Evolutionary conservation across 371 early-diverging fungal species (phyloP).

Genomic region (Rhizomucor pusillus): DNA sequence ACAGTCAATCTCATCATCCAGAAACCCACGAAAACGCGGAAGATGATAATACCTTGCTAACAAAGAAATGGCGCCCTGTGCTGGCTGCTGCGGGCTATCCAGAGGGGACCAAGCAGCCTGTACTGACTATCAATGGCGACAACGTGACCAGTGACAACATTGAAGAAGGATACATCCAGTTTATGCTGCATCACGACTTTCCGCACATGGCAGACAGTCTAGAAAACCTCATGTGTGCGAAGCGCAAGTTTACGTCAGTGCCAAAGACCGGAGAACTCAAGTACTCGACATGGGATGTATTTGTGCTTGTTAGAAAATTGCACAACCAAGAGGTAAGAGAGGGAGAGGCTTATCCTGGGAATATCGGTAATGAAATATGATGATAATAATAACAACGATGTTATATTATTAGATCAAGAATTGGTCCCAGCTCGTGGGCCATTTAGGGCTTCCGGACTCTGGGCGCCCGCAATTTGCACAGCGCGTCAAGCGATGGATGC

Average conservation of each 20-base stretch:
- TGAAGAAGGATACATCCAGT: constrained; percentile 48
- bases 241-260: constrained; percentile 40
- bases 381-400: no score
- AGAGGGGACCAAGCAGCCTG: no score
- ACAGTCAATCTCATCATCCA: no score
- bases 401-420: constrained; percentile 37
- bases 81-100: no score
- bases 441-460: constrained; percentile 38
- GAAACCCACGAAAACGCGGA: no score
- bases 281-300: constrained; percentile 49
- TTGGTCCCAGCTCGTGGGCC: constrained; percentile 51
- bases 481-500: constrained; percentile 52
- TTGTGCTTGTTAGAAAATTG: constrained; percentile 40
- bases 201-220: constrained; percentile 33
- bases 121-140: constrained; percentile 33
- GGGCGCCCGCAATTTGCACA: constrained; percentile 52
- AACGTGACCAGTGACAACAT: constrained; percentile 35
- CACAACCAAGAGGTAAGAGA: constrained; percentile 42
- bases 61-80: no score
- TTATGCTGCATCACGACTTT: constrained; percentile 39
- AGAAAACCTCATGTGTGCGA: constrained; percentile 39
- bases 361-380: no score
- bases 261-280: constrained; percentile 45
- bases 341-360: no score
- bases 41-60: no score